Percentiles rank a stretch among this genome's conserved stretches.
These are phyloP conservation scores for Russula olivacea DNA, from an alignment of 768 basidiomycete genomes.

Conservation along the genomic window DNA sequence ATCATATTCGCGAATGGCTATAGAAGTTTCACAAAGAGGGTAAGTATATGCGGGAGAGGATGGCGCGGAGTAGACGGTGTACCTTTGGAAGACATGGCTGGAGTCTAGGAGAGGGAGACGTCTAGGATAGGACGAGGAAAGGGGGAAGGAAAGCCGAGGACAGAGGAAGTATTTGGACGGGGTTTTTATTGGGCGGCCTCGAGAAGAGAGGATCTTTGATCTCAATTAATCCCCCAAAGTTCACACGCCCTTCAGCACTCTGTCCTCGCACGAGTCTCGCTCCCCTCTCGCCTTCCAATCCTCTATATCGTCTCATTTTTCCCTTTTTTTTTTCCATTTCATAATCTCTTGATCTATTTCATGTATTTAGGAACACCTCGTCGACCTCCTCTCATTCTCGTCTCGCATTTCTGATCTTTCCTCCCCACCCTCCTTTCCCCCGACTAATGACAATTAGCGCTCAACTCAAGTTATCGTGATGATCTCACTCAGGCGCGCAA, in stretches of 20 bases:
- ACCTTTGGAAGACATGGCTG: conserved; percentile 26
- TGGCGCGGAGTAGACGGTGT: background rate
- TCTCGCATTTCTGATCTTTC: background rate
- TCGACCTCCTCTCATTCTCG: background rate
- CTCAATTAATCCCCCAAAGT: conserved; percentile 20
- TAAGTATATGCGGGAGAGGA: conserved; percentile 15
- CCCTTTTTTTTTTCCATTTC: background rate
- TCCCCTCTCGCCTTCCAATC: conserved; percentile 5
- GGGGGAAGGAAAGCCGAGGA: background rate
- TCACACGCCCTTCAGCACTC: conserved; percentile 16
- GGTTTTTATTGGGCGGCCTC: conserved; percentile 23
- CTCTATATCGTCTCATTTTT: background rate
- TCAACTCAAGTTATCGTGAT: background rate
- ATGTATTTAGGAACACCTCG: too few relatives aligned
- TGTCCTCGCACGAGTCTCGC: conserved; percentile 11
- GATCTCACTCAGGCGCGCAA: background rate
- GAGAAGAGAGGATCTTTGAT: background rate
- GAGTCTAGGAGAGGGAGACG: background rate
- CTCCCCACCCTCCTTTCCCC: background rate
- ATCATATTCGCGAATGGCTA: conserved; percentile 95
- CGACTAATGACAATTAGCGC: conserved; percentile 13
- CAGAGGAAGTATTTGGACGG: background rate
- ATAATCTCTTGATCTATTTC: background rate
- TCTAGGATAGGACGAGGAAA: conserved; percentile 12
- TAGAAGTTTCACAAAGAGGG: background rate